A percentile compares a stretch with the other conserved stretches of the same genome.
These are phyloP conservation scores for Exophiala lecanii-corni DNA, from an alignment of 2,329 filamentous ascomycete genomes.

Conservation along the genomic window DNA sequence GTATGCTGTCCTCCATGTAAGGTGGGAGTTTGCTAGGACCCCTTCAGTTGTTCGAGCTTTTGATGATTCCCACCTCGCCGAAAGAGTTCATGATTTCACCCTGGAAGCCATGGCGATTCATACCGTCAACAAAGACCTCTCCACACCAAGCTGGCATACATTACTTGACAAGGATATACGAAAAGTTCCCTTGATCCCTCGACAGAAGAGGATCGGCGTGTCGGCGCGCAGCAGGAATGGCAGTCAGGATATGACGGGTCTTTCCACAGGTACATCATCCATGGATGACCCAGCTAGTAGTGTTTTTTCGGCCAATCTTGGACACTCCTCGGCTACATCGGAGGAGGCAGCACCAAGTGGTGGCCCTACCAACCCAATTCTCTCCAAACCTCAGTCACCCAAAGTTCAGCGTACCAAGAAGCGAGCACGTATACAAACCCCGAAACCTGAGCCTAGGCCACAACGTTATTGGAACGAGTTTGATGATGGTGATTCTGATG, in stretches of 20 bases:
- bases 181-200: slow-evolving; percentile 40
- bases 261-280: slow-evolving; percentile 29
- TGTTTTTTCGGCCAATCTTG: slow-evolving; percentile 24
- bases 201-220: slow-evolving; percentile 4
- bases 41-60: slow-evolving; percentile 11
- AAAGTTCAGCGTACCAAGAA: slow-evolving; percentile 17
- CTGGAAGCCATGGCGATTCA: slow-evolving; percentile 51
- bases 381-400: not conserved
- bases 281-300: slow-evolving; percentile 25
- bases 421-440: slow-evolving; percentile 18
- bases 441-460: slow-evolving; percentile 22
- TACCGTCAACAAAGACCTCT: slow-evolving; percentile 43
- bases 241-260: slow-evolving; percentile 10
- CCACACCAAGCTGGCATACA: slow-evolving; percentile 46
- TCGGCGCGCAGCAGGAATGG: slow-evolving; percentile 7
- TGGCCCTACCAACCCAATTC: not conserved
- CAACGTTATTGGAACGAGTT: slow-evolving; percentile 77
- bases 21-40: slow-evolving; percentile 40
- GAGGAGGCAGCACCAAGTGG: slow-evolving; percentile 15
- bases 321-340: slow-evolving; percentile 30
- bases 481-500: slow-evolving; percentile 67
- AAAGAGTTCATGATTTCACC: slow-evolving; percentile 51
- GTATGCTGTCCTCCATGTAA: slow-evolving; percentile 48
- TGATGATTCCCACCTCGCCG: slow-evolving; percentile 31
- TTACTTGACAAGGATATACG: slow-evolving; percentile 48